Conservation (phyloP, 1,139 yeast species). For the Geotrichum restrictum region DNA sequence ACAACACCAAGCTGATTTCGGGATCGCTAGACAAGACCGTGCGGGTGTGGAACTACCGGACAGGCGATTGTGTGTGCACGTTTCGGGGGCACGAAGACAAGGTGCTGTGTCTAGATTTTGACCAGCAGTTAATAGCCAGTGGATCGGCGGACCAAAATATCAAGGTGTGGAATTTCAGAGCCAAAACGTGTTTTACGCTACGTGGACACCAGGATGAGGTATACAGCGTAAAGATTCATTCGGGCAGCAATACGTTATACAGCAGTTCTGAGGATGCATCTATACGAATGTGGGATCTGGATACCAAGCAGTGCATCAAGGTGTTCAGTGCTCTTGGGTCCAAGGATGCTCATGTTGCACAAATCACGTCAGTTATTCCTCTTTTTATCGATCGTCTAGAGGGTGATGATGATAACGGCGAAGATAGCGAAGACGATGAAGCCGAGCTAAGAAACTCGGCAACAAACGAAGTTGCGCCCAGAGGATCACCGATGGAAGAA, state of each 20-base stretch:
- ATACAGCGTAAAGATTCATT: constrained; percentile 80
- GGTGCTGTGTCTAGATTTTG: constrained; percentile 69
- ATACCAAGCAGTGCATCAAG: constrained; percentile 70
- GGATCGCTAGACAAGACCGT: constrained; percentile 90
- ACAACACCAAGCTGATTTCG: constrained; percentile 80
- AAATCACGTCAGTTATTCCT: constrained; percentile 86
- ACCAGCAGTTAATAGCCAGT: constrained; percentile 77
- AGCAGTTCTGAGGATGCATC: constrained; percentile 91
- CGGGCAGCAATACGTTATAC: constrained; percentile 71
- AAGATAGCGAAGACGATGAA: constrained; percentile 27
- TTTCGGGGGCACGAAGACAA: constrained; percentile 89
- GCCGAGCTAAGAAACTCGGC: background rate
- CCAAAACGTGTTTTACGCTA: constrained; percentile 84
- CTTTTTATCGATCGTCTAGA: constrained; percentile 51
- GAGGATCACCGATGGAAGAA: constrained; percentile 16
- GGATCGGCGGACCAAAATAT: constrained; percentile 92
- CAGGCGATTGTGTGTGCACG: constrained; percentile 90
- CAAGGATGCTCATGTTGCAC: constrained; percentile 44
- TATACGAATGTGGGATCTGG: constrained; percentile 90
- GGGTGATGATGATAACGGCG: constrained; percentile 31
- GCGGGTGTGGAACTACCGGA: constrained; percentile 91
- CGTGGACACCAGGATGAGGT: constrained; percentile 94
- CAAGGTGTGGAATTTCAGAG: constrained; percentile 94
- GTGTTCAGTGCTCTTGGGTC: constrained; percentile 56
- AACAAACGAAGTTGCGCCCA: background rate